phyloP scores from a whole-genome alignment of 208 protist species.

The Leishmania turanica region DNA sequence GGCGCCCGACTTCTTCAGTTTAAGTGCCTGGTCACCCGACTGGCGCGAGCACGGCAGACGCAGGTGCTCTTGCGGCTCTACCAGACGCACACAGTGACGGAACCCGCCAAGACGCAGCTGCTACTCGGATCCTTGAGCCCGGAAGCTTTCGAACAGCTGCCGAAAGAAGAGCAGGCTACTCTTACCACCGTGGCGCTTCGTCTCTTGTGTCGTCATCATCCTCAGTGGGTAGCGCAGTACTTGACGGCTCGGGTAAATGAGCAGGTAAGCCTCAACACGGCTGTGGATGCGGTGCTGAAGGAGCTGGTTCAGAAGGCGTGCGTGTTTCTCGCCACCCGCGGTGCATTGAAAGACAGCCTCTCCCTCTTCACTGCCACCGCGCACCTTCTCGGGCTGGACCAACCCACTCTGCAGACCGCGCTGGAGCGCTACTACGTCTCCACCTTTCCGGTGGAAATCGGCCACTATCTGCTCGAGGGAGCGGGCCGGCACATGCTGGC shows the following conservation, averaged over 20 bases:
- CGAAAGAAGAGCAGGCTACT: conserved; percentile 10
- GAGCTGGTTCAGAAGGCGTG: conserved; percentile 10
- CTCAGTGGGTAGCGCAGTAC: conserved; percentile 3
- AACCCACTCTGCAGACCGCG: background rate
- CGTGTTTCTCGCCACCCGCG: conserved; percentile 2
- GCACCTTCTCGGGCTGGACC: background rate
- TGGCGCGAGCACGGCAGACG: background rate
- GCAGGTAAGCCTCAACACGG: background rate
- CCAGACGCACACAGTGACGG: background rate
- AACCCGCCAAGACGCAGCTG: conserved; percentile 10
- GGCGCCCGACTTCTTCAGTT: conserved; percentile 4
- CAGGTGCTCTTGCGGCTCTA: conserved; percentile 12
- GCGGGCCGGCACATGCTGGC: conserved; percentile 7
- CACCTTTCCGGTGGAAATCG: conserved; percentile 19
- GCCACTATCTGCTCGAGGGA: conserved; percentile 15
- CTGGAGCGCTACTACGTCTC: conserved; percentile 10
- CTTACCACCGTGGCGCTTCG: conserved; percentile 8
- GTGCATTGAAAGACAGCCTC: background rate
- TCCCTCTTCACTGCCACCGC: conserved; percentile 15
- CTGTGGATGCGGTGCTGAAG: conserved; percentile 4
- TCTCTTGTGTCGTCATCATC: conserved; percentile 10
- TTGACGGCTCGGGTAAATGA: conserved; percentile 9
- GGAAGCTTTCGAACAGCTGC: conserved; percentile 9
- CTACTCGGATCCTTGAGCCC: conserved; percentile 10
- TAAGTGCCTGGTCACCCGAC: conserved; percentile 7